Evolutionary conservation across 2,329 filamentous ascomycete genomes (phyloP), one percentile per base, ranked within the genome.

Genomic region (Macrophomina phaseolina): DNA sequence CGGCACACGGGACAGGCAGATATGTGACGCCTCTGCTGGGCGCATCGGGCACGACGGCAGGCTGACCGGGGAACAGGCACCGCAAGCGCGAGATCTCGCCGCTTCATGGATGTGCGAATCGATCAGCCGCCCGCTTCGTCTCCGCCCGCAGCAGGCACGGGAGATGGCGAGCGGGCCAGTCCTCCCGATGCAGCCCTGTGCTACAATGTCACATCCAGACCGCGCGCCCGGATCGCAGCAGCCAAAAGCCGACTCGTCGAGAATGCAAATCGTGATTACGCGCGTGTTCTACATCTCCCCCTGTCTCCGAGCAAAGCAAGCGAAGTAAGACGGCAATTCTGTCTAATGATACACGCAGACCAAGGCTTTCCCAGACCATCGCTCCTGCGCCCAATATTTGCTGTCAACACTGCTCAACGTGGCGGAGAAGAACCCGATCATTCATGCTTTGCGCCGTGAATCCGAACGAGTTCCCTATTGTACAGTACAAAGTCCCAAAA

Each of bases 381-480:
- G 23, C 42, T 46, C 56, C 32, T n/a, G 56, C 56, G 28, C 40
- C 40, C 14, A 45, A 48, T 8, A 32, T 18, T 46, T 34, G 23
- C 34, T 30, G 18, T 56, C 55, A 46, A 46, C 32, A 16, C 46
- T 49, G 6, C 23, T 30, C 46, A 49, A 30, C 46, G 46, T 9
- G n/a, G 46, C 18, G 18, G 18, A 4, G 38, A 46, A 62, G 58
- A 49, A 62, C 56, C 56, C 56, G 56, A 49, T 62, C 42, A 62
- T 62, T 62, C 58, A 62, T 62, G 55, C 16, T 45, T 60, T 56
- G 52, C 52, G 52, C 55, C 55, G 49, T 52, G 23, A 55, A 55
- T 40, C 52, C 52, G 58, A 49, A 49, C 58, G 58, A 62, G 58
- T 62, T 49, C 42, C 74, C 73, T 65, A 65, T 60, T 49, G 51